These are phyloP conservation scores for Hymenochaete sp. DNA, from an alignment of 1,284 basidiomycete species.

Conservation along the genomic window DNA sequence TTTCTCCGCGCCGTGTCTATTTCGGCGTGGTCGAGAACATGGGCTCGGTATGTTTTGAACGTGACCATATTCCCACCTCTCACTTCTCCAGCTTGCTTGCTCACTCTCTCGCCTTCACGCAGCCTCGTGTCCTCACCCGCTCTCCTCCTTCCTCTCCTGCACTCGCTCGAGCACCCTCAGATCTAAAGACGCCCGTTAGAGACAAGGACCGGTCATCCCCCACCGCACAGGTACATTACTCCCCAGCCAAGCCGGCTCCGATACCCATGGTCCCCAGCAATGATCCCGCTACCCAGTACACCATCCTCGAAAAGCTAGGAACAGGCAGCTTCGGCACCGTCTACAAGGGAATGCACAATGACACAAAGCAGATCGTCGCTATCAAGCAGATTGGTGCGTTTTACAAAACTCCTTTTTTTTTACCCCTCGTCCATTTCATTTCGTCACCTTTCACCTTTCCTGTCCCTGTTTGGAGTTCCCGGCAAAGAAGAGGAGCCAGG, in stretches of 20 bases:
- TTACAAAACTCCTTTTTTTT: neutral
- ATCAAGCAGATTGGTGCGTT: conserved; percentile 92
- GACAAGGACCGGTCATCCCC: neutral
- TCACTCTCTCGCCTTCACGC: neutral
- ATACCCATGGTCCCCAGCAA: conserved; percentile 42
- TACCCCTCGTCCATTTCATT: neutral
- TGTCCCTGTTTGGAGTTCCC: too few relatives aligned
- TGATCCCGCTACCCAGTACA: conserved; percentile 85
- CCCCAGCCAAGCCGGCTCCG: neutral
- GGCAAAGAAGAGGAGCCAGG: too few relatives aligned
- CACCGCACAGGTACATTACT: neutral
- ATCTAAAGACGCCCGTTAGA: too few relatives aligned
- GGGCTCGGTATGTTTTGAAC: too few relatives aligned
- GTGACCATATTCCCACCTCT: neutral
- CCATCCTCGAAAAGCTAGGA: conserved; percentile 89
- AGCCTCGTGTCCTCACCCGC: conserved; percentile 19
- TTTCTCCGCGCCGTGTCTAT: too few relatives aligned
- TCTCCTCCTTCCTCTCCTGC: conserved; percentile 11
- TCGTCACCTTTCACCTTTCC: neutral
- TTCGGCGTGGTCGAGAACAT: neutral
- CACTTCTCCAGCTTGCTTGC: neutral
- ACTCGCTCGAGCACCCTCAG: neutral
- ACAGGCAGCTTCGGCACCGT: conserved; percentile 97
- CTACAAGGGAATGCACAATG: conserved; percentile 94
- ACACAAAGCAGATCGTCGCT: conserved; percentile 88